Conservation (phyloP, 768 basidiomycete genomes). For the Wakefieldia striispora region DNA sequence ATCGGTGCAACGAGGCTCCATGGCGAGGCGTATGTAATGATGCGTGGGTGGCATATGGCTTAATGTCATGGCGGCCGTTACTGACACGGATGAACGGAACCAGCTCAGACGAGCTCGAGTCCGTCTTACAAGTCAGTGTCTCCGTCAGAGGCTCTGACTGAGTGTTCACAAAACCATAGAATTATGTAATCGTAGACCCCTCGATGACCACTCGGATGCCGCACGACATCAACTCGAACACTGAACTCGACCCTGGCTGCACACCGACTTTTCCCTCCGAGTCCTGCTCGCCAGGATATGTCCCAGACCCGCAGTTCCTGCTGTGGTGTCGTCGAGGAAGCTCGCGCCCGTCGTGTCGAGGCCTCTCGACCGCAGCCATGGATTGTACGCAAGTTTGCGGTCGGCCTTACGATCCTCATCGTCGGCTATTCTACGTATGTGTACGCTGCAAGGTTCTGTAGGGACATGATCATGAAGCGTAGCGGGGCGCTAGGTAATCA, state of each 20-base stretch:
- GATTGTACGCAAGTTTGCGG: conserved; percentile 67
- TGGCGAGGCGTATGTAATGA: conserved; percentile 23
- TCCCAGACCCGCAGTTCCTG: conserved; percentile 22
- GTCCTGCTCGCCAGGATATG: conserved; percentile 11
- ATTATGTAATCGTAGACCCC: conserved; percentile 22
- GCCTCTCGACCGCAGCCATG: conserved; percentile 61
- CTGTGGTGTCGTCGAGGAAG: conserved; percentile 57
- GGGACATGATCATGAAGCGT: conserved; percentile 60
- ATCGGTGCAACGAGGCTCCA: conserved; percentile 34
- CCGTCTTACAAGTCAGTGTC: too few relatives aligned
- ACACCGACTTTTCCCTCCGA: background rate
- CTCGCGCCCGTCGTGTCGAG: conserved; percentile 39
- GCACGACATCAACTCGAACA: conserved; percentile 11
- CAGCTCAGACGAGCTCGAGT: too few relatives aligned
- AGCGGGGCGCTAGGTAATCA: conserved; percentile 44
- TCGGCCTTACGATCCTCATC: conserved; percentile 57
- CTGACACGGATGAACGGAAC: too few relatives aligned
- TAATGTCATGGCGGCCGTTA: conserved; percentile 10
- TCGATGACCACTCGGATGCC: conserved; percentile 6
- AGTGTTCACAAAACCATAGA: too few relatives aligned
- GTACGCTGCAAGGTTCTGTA: conserved; percentile 69
- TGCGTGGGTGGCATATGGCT: conserved; percentile 22
- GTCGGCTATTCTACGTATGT: conserved; percentile 74
- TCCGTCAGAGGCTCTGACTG: too few relatives aligned
- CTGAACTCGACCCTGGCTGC: background rate